Conservation (phyloP, 2,329 filamentous ascomycete genomes). For the Trichothecium sympodiale region DNA sequence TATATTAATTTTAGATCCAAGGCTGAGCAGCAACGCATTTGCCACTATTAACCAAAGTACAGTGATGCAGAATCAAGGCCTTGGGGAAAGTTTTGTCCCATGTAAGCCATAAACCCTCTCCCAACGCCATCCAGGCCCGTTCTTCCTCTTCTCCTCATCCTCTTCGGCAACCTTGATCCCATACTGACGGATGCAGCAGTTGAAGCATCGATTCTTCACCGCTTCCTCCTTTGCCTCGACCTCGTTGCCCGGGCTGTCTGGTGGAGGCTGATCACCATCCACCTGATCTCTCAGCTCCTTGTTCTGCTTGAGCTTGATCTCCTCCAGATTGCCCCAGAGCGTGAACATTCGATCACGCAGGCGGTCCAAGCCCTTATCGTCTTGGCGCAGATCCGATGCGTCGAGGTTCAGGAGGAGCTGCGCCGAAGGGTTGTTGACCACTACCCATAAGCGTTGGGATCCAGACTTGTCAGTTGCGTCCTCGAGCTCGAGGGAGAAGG, state of each 20-base stretch:
- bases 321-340: conserved; percentile 80
- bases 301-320: conserved; percentile 40
- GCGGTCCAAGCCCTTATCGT: conserved; percentile 32
- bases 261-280: conserved; percentile 20
- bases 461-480: conserved; percentile 37
- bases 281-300: conserved; percentile 3
- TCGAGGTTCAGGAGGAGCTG: conserved; percentile 37
- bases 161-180: conserved; percentile 38
- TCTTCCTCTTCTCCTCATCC: conserved; percentile 31
- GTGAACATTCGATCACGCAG: conserved; percentile 63
- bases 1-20: too few species aligned
- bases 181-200: conserved; percentile 62
- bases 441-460: conserved; percentile 49
- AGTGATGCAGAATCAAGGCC: too few species aligned
- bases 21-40: too few species aligned
- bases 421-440: conserved; percentile 49
- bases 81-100: conserved; percentile 34
- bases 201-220: conserved; percentile 48
- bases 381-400: conserved; percentile 43
- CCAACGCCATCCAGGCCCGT: conserved; percentile 40
- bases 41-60: too few species aligned
- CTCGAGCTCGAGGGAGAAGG: conserved; percentile 69
- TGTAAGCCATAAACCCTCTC: conserved; percentile 53
- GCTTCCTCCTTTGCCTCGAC: conserved; percentile 5
- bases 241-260: conserved; percentile 26